Evolutionary conservation across 805 yeast species (phyloP).

Genomic region (Yarrowia sp.): DNA sequence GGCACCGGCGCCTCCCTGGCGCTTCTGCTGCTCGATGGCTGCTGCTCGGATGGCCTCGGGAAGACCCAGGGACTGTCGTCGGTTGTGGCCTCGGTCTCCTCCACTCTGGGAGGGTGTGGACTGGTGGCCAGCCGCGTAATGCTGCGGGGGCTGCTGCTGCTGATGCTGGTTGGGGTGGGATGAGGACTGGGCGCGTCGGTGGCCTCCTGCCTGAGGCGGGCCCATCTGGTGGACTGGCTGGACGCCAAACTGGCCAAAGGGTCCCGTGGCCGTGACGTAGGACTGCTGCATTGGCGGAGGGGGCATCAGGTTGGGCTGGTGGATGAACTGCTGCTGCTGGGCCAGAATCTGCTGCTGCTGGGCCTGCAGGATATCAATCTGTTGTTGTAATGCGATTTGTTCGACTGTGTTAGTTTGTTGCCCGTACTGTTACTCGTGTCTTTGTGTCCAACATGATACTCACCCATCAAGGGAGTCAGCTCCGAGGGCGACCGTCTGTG

Average conservation of each 20-base stretch:
- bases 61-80: constrained; percentile 90
- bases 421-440: neutral
- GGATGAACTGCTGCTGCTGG: constrained; percentile 52
- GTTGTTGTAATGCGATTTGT: constrained; percentile 72
- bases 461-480: constrained; percentile 79
- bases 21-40: constrained; percentile 79
- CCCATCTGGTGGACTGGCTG: constrained; percentile 28
- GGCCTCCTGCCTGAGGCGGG: constrained; percentile 31
- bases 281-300: constrained; percentile 29
- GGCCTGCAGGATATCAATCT: constrained; percentile 83
- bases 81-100: constrained; percentile 60
- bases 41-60: constrained; percentile 95
- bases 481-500: constrained; percentile 96
- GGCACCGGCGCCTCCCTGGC: constrained; percentile 28
- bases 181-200: constrained; percentile 40
- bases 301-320: constrained; percentile 34
- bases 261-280: constrained; percentile 29
- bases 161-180: constrained; percentile 20
- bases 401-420: constrained; percentile 45
- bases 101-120: constrained; percentile 25
- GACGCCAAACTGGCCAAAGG: constrained; percentile 33
- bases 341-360: constrained; percentile 83
- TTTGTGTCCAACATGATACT: constrained; percentile 39
- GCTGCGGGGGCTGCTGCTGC: constrained; percentile 16
- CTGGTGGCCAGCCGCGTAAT: constrained; percentile 2